Evolutionary conservation across 768 basidiomycete species (phyloP).

Genomic region (Calvatia gigantea): DNA sequence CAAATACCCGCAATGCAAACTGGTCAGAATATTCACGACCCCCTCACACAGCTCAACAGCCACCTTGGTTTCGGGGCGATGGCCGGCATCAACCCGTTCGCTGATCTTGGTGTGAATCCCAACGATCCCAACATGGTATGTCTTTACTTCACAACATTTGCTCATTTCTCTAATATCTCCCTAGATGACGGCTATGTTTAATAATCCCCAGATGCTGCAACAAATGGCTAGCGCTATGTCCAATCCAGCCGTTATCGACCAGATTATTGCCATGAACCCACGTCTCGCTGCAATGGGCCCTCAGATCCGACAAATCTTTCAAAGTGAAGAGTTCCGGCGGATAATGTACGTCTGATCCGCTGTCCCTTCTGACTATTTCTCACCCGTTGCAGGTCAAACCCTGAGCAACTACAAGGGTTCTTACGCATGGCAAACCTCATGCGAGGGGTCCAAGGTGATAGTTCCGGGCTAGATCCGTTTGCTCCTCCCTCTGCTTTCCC

Average conservation of each 20-base stretch:
- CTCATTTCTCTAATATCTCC: conserved; percentile 6
- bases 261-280: conserved; percentile 80
- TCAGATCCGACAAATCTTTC: conserved; percentile 75
- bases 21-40: conserved; percentile 86
- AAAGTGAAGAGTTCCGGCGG: conserved; percentile 69
- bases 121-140: conserved; percentile 94
- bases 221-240: conserved; percentile 88
- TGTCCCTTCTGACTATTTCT: conserved; percentile 1
- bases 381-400: conserved; percentile 56
- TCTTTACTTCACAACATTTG: conserved; percentile 7
- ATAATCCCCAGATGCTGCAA: conserved; percentile 77
- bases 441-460: conserved; percentile 35
- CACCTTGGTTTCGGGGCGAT: conserved; percentile 74
- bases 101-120: conserved; percentile 84
- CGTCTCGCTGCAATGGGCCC: conserved; percentile 74
- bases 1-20: conserved; percentile 83
- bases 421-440: conserved; percentile 67
- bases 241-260: conserved; percentile 86
- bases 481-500: conserved; percentile 38
- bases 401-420: conserved; percentile 71
- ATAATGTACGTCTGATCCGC: conserved; percentile 57
- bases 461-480: conserved; percentile 21
- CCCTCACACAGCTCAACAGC: conserved; percentile 78
- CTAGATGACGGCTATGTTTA: conserved; percentile 83
- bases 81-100: conserved; percentile 90